phyloP scores from a whole-genome alignment of 768 basidiomycete genomes.

The Clavaria fumosa region DNA sequence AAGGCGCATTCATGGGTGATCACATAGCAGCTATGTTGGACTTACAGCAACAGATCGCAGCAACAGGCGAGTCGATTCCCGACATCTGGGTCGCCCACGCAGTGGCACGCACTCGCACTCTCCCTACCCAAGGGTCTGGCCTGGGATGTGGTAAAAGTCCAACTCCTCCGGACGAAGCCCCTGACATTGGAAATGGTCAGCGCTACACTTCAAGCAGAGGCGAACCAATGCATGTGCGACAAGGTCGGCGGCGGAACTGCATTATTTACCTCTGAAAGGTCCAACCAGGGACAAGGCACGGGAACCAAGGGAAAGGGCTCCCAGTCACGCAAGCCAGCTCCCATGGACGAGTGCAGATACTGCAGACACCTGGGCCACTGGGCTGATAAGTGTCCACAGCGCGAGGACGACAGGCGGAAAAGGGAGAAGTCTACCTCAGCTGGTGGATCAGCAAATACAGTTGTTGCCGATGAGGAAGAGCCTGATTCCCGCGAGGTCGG shows the following conservation, averaged over 20 bases:
- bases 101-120: background rate
- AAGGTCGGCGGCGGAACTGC: no score
- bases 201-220: background rate
- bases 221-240: no score
- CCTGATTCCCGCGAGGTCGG: constrained; percentile 8
- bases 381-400: constrained; percentile 10
- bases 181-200: no score
- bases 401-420: background rate
- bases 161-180: no score
- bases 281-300: constrained; percentile 1
- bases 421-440: no score
- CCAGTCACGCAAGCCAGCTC: no score
- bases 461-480: constrained; percentile 2
- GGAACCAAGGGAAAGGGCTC: no score
- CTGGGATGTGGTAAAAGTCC: no score
- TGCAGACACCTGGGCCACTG: no score
- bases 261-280: no score
- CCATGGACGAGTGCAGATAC: constrained; percentile 10
- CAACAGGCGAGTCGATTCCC: constrained; percentile 1
- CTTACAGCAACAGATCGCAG: constrained; percentile 7
- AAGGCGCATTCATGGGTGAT: no score
- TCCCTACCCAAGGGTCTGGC: background rate
- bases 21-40: no score
- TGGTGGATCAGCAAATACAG: constrained; percentile 7
- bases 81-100: background rate